These are phyloP conservation scores for Fusarium sp. DNA, from an alignment of 2,329 filamentous ascomycete species.

Conservation along the genomic window DNA sequence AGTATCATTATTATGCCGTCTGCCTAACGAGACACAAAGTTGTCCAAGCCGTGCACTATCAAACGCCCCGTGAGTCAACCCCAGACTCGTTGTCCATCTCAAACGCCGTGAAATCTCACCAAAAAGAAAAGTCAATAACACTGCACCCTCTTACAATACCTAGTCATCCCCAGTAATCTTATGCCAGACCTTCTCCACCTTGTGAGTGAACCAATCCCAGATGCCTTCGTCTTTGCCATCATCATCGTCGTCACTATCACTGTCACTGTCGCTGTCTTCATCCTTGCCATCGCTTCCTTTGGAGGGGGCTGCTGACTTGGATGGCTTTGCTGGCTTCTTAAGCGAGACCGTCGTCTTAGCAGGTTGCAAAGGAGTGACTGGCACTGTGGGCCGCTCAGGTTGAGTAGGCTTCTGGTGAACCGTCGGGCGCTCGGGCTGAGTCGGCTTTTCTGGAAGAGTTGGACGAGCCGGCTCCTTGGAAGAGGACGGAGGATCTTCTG, in stretches of 20 bases:
- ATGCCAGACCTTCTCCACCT: constrained; percentile 60
- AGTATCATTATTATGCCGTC: constrained; percentile 1
- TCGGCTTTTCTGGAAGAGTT: constrained; percentile 36
- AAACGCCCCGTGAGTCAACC: constrained; percentile 25
- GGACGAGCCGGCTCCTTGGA: constrained; percentile 39
- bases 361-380: constrained; percentile 25
- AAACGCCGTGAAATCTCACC: constrained; percentile 28
- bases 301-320: constrained; percentile 29
- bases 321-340: constrained; percentile 30
- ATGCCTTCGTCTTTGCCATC: constrained; percentile 52
- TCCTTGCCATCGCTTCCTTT: constrained; percentile 25
- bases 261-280: constrained; percentile 25
- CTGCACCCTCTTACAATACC: neutral
- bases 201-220: constrained; percentile 65
- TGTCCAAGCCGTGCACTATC: neutral
- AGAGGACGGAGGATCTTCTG: constrained; percentile 60
- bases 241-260: constrained; percentile 41
- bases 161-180: constrained; percentile 54
- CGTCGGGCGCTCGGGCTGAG: constrained; percentile 27
- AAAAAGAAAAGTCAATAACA: neutral
- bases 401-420: constrained; percentile 32
- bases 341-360: constrained; percentile 38
- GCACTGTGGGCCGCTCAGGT: constrained; percentile 25
- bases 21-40: constrained; percentile 8
- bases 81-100: constrained; percentile 11